Conservation (phyloP, 1,139 yeast genomes). For the Saccharomyces hybrid region DNA sequence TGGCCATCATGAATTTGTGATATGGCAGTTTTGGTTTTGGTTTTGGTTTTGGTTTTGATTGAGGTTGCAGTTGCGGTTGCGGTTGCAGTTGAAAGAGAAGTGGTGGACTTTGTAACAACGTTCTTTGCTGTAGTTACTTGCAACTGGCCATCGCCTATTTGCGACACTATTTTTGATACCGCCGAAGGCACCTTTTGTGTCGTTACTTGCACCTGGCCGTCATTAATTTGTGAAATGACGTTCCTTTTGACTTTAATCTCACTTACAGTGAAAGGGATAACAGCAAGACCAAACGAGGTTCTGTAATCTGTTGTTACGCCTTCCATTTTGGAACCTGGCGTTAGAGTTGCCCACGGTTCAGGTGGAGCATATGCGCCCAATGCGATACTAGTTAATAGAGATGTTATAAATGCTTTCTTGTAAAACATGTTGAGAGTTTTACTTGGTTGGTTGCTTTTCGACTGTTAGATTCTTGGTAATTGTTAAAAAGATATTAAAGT, state of each 20-base stretch:
- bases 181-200: conserved; percentile 4
- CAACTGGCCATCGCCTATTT: conserved; percentile 53
- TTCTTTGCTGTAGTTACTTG: conserved; percentile 35
- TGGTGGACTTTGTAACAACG: conserved; percentile 25
- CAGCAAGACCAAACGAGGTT: conserved; percentile 40
- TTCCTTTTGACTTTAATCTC: conserved; percentile 36
- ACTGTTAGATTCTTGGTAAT: not conserved
- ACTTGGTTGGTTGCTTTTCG: not conserved
- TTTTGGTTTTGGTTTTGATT: conserved; percentile 49
- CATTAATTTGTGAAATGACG: conserved; percentile 46
- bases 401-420: conserved; percentile 25
- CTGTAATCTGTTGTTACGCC: conserved; percentile 39
- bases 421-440: conserved; percentile 24
- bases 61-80: conserved; percentile 35
- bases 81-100: conserved; percentile 26
- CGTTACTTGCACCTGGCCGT: conserved; percentile 49
- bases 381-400: conserved; percentile 22
- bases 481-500: not conserved
- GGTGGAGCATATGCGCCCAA: conserved; percentile 38
- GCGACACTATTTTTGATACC: conserved; percentile 8
- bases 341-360: conserved; percentile 34
- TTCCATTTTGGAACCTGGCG: conserved; percentile 30
- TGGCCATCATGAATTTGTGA: conserved; percentile 49
- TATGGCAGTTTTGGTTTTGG: conserved; percentile 37
- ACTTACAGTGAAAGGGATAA: conserved; percentile 26